These are phyloP conservation scores for Fistulina hepatica DNA, from an alignment of 1,284 basidiomycete genomes.

Conservation along the genomic window DNA sequence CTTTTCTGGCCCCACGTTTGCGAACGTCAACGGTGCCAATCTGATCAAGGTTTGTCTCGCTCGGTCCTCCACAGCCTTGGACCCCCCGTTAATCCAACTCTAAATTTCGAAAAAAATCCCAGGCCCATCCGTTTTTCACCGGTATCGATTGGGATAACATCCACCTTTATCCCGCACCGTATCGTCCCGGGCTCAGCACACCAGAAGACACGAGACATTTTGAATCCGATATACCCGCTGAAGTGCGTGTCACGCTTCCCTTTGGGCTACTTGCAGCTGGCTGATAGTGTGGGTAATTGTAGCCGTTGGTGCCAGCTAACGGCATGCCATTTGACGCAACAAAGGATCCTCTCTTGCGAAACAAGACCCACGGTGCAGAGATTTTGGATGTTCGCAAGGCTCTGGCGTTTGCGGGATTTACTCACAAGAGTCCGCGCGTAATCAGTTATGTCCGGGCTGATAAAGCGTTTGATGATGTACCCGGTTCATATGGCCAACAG, in stretches of 20 bases:
- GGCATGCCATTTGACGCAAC: conserved; percentile 75
- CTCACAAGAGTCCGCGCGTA: conserved; percentile 73
- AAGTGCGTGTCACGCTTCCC: conserved; percentile 43
- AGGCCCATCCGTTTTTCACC: conserved; percentile 82
- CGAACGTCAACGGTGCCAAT: conserved; percentile 63
- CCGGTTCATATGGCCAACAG: conserved; percentile 37
- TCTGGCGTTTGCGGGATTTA: conserved; percentile 83
- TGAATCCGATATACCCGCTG: conserved; percentile 84
- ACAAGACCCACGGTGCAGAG: conserved; percentile 76
- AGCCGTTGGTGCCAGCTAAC: conserved; percentile 85
- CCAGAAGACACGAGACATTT: conserved; percentile 86
- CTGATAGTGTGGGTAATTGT: conserved; percentile 26
- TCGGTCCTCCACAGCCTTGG: conserved; percentile 10
- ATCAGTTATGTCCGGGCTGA: conserved; percentile 67
- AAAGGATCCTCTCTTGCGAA: conserved; percentile 77
- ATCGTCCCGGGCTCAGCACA: conserved; percentile 69
- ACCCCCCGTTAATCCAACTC: conserved; percentile 15
- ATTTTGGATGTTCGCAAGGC: conserved; percentile 86
- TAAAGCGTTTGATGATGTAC: conserved; percentile 51
- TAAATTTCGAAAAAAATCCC: no score
- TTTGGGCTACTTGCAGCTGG: conserved; percentile 17
- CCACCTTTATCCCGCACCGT: conserved; percentile 73
- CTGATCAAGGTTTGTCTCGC: conserved; percentile 61
- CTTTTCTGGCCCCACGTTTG: conserved; percentile 44
- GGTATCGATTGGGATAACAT: conserved; percentile 81